Evolutionary conservation across 208 protist genomes (phyloP), one percentile per base, ranked within the genome.

Genomic region (Crithidia thermophila): DNA sequence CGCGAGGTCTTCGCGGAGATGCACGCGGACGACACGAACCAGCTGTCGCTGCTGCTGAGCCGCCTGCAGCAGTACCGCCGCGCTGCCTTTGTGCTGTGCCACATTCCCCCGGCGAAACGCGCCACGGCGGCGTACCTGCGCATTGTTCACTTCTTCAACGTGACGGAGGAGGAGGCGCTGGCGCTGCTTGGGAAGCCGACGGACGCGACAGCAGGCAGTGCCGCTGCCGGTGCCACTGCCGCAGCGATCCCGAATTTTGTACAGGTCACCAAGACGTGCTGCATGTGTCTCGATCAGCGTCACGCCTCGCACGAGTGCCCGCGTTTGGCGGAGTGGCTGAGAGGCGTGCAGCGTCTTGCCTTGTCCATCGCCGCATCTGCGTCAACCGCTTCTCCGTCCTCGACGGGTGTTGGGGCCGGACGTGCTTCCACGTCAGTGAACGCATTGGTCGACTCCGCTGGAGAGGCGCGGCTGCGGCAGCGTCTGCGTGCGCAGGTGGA

Each of bases 271-370:
- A 64, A 71, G 31, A 94, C 90, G 39, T 96, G 90, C 64, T 96
- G 90, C 70, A 94, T 96, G 80, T 96, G 90, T 67, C 77, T 96
- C n/a, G 90, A 96, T 49, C 77, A 82, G 30, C 78, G 68, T 8
- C 90, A 96, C 72, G 84, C 90, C 9, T 91, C 85, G 4, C 82
- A 87, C 70, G 60, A 71, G 27, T 96, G 90, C 51, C 90, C 90
- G 21, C 75, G 82, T 0, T 65, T 96, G 20, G 43, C 31, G 4
- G 60, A 75, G 46, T 96, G 90, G 88, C 60, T 94, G 50, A 43
- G 27, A 34, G 79, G 84, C 33, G 82, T 89, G 14, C 65, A 85
- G 46, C 55, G 63, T 21, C 73, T 78, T 4, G 52, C 28, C 11
- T 4, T 27, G 10, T 58, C 42, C 27, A 52, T 10, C 1, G 45